These are phyloP conservation scores for Aspergillus jensenii DNA, from an alignment of 2,329 filamentous ascomycete species.

Conservation along the genomic window DNA sequence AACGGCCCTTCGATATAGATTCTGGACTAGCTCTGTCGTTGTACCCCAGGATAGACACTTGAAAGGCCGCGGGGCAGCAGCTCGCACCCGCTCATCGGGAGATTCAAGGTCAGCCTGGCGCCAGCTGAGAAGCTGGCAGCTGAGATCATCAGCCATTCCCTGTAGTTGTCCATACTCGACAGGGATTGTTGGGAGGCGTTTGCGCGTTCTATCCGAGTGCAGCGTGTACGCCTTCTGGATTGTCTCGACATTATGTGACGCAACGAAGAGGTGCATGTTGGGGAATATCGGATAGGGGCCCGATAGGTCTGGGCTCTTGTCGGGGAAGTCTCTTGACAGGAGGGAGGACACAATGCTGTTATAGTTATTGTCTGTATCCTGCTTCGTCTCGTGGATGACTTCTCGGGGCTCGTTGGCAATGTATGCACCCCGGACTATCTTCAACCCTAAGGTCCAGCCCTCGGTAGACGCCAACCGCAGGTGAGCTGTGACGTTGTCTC, in stretches of 20 bases:
- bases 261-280: slow-evolving; percentile 49
- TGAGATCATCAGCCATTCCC: slow-evolving; percentile 89
- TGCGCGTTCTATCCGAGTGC: slow-evolving; percentile 37
- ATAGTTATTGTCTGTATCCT: slow-evolving; percentile 46
- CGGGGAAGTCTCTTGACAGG: slow-evolving; percentile 37
- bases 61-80: slow-evolving; percentile 42
- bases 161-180: slow-evolving; percentile 71
- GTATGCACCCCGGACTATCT: slow-evolving; percentile 49
- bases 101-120: not conserved
- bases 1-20: slow-evolving; percentile 59
- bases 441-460: slow-evolving; percentile 44
- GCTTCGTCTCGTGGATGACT: slow-evolving; percentile 40
- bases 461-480: slow-evolving; percentile 39
- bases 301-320: slow-evolving; percentile 18
- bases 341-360: slow-evolving; percentile 51
- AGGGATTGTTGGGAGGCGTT: slow-evolving; percentile 39
- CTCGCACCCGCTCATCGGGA: slow-evolving; percentile 12
- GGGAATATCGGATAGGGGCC: slow-evolving; percentile 13
- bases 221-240: slow-evolving; percentile 45
- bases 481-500: slow-evolving; percentile 38
- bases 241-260: slow-evolving; percentile 54
- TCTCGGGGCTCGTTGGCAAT: slow-evolving; percentile 41
- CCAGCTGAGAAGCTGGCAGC: slow-evolving; percentile 48
- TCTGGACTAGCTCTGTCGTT: slow-evolving; percentile 55
- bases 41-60: slow-evolving; percentile 57